Base-by-base conservation (phyloP, 2,329 filamentous ascomycete genomes). In the Gaeumannomyces tritici region DNA sequence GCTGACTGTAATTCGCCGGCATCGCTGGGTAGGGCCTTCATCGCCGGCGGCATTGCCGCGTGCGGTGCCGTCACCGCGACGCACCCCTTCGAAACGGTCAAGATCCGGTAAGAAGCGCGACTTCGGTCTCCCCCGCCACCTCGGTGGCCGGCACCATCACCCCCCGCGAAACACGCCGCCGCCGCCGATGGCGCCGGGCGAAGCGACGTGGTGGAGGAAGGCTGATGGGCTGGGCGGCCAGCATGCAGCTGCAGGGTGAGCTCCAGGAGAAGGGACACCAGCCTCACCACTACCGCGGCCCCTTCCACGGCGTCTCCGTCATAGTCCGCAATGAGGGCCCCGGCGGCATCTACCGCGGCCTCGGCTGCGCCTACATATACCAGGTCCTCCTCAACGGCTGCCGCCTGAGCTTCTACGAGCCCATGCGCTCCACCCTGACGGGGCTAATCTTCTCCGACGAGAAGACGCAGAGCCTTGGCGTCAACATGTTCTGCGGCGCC, bases 31-130 rank as follows among this genome's bases (percentile, higher is more conserved):
- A 86, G 93, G 68, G 91, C 92, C 65, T 99, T 99, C 80, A 86
- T 98, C 71, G 93, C 95, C 63, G 95, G 95, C 73, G 95, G 95
- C 73, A 90, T 99, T 72, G 95, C 95, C 73, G 95, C 95, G 67
- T 98, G 93, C 78, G 95, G 95, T 72, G 95, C 95, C 67, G 95
- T 99, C 63, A 98, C 93, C 55, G 93, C 96, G 67, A 98, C 95
- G 60, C 95, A 99, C 77, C 93, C 93, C 63, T 98, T 98, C 79
- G 95, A 99, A 78, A 98, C 93, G 15, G 92, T 99, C 74, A 99
- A 99, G 84, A 98, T 98, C 73, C 90, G 93, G 89, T 93, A 80
- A 73, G 81, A 61, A 55, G 47, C 42, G 47, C 59, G 9, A 47
- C 26, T 54, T 54, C 13, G 27, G 24, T 27, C 72, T 56, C 21